Evolutionary conservation across 306 rosid species (phyloP), one percentile per base, ranked within the genome.

Genomic region (Herpetospermum pedunculosum): DNA sequence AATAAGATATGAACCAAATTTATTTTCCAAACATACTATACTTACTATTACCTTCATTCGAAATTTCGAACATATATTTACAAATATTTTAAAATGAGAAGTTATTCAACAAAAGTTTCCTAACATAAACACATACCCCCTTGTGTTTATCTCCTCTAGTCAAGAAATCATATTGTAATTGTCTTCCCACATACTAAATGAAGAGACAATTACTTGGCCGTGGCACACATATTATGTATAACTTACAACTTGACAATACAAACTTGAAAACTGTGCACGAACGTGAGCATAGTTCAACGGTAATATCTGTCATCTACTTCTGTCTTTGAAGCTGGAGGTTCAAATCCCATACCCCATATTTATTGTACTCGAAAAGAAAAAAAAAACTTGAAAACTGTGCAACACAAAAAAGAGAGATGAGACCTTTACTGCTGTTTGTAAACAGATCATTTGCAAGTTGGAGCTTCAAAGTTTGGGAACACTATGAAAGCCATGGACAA

Each of bases 401-500:
- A 63, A 37, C 48, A 64, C 10, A 64, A 2, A 19, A 1, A 59
- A 63, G 21, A 12, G 52, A 67, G 30, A 25, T 40, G 52, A 67
- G 48, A 28, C 72, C 34, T 67, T 63, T 19, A 63, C 44, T 60
- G 21, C 44, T 60, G 55, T 40, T 44, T 15, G 35, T 28, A 69
- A 63, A 25, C 29, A 55, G 26, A 49, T 83, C 79, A 79, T 75
- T 28, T 41, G 81, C 90, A 86, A 60, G 80, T 81, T 32, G 85
- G 88, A 72, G 90, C 90, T 70, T 80, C 90, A 77, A 86, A 84
- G 78, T 80, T 80, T 44, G 90, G 88, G 14, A 86, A 65, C 50
- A 84, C 81, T 16, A 84, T 54, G 37, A 86, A 86, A 19, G 84
- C 78, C 73, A 86, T 76, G 79, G 90, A 81, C 70, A 75, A 34